Evolutionary conservation across 176 grass and related monocot genomes (phyloP).

Genomic region (Juncus effusus): DNA sequence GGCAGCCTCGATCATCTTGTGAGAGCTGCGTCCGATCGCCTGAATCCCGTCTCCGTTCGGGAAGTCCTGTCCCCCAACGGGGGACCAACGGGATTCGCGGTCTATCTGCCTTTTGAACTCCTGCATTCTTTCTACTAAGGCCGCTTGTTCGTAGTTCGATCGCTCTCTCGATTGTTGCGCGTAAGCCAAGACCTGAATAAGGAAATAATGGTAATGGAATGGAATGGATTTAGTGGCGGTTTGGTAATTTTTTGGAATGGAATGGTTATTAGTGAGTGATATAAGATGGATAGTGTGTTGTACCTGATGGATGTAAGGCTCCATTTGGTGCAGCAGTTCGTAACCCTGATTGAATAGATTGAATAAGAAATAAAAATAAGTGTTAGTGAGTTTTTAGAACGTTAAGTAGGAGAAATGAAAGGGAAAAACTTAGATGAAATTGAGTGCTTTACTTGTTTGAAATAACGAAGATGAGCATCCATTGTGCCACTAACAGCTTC

Average conservation of each 20-base stretch:
- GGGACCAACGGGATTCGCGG: conserved; percentile 77
- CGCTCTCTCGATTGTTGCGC: conserved; percentile 98
- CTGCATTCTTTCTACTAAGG: conserved; percentile 92
- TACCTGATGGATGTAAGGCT: conserved; percentile 96
- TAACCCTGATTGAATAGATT: conserved; percentile 73
- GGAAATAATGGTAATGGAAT: too few relatives aligned
- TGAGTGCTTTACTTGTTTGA: conserved; percentile 82
- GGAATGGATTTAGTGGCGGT: too few relatives aligned
- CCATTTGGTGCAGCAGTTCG: conserved; percentile 95
- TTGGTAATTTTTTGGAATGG: too few relatives aligned
- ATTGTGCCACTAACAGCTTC: conserved; percentile 99
- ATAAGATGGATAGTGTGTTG: conserved; percentile 1
- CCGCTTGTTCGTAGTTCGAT: conserved; percentile 88
- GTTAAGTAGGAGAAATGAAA: neutral
- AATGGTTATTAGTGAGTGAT: neutral
- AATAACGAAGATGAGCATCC: conserved; percentile 99
- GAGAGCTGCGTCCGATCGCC: conserved; percentile 93
- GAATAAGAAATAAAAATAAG: neutral
- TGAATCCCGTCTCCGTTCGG: conserved; percentile 96
- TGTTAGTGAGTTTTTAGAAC: too few relatives aligned
- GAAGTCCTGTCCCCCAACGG: conserved; percentile 60
- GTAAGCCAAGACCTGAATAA: conserved; percentile 71
- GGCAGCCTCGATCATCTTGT: conserved; percentile 96
- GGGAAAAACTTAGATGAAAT: conserved; percentile 30
- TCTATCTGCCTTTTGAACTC: conserved; percentile 99